These are phyloP conservation scores for Phycomyces nitens DNA, from an alignment of 192 early-diverging fungal genomes.

Conservation along the genomic window DNA sequence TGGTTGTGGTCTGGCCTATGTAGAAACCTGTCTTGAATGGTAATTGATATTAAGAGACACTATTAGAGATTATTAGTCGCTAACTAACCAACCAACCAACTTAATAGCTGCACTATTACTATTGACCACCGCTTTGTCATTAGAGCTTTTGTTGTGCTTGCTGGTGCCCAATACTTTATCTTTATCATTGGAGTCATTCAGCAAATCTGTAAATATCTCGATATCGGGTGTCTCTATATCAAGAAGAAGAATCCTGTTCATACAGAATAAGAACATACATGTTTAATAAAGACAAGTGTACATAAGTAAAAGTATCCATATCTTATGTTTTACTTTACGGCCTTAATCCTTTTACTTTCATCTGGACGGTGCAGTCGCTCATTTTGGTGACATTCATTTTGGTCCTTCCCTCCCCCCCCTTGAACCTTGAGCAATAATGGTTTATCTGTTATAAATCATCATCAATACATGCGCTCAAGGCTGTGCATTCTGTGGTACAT, in stretches of 20 bases:
- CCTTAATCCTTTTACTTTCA: too few relatives aligned
- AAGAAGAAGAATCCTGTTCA: constrained; percentile 55
- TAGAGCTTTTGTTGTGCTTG: constrained; percentile 8
- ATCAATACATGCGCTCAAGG: too few relatives aligned
- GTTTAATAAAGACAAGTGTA: constrained; percentile 1
- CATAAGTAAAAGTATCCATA: background rate
- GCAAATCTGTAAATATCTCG: constrained; percentile 70
- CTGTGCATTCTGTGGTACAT: too few relatives aligned
- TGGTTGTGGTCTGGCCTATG: constrained; percentile 57
- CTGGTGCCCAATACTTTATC: constrained; percentile 53
- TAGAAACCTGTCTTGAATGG: constrained; percentile 40
- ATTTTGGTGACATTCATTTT: too few relatives aligned
- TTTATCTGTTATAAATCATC: too few relatives aligned
- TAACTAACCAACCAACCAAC: too few relatives aligned
- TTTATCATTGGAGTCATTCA: constrained; percentile 70
- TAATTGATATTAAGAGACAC: constrained; percentile 44
- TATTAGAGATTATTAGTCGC: too few relatives aligned
- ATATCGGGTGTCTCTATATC: constrained; percentile 79
- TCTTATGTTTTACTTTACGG: too few relatives aligned
- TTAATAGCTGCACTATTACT: constrained; percentile 22
- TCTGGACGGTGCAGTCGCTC: too few relatives aligned
- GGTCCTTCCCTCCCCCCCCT: too few relatives aligned
- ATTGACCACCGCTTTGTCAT: constrained; percentile 20
- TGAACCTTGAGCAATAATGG: too few relatives aligned
- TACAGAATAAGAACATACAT: constrained; percentile 6